A percentile compares a stretch with the other conserved stretches of the same genome.
These are phyloP conservation scores for Penicilliopsis zonata DNA, from an alignment of 495 filamentous ascomycete species.

Conservation along the genomic window DNA sequence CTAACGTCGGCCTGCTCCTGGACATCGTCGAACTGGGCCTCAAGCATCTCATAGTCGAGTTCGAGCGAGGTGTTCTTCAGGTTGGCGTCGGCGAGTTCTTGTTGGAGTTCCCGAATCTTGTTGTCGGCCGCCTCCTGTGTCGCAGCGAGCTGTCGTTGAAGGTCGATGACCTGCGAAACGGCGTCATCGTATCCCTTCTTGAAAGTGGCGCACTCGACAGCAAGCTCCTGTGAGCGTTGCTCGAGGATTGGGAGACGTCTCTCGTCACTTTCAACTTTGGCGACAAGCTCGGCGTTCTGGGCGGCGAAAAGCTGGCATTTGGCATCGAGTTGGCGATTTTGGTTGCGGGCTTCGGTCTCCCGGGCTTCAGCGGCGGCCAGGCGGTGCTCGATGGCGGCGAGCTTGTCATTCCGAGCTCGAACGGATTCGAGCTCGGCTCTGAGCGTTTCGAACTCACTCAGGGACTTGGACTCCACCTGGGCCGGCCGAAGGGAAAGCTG, in stretches of 20 bases:
- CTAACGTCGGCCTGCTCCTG: too few species aligned
- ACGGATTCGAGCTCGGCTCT: background rate
- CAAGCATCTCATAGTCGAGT: constrained; percentile 1
- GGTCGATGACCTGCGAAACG: background rate
- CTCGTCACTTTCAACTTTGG: too few species aligned
- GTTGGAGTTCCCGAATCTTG: background rate
- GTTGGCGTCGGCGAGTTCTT: too few species aligned
- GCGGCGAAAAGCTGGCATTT: constrained; percentile 1
- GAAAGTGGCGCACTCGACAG: background rate
- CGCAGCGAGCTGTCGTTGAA: constrained; percentile 2
- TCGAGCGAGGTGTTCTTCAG: too few species aligned
- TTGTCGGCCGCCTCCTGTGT: background rate
- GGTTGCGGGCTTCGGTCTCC: background rate
- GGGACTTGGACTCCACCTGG: background rate
- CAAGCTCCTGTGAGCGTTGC: background rate
- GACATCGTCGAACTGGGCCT: constrained; percentile 2
- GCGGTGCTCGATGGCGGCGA: constrained; percentile 1
- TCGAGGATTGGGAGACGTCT: background rate
- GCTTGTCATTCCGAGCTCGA: background rate
- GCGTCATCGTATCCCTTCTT: constrained; percentile 1
- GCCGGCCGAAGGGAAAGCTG: background rate
- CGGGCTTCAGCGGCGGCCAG: background rate
- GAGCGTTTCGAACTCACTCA: background rate
- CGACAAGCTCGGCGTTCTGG: background rate
- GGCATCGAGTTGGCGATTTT: background rate